phyloP scores from a whole-genome alignment of 768 basidiomycete genomes.

The Floccularia luteovirens region DNA sequence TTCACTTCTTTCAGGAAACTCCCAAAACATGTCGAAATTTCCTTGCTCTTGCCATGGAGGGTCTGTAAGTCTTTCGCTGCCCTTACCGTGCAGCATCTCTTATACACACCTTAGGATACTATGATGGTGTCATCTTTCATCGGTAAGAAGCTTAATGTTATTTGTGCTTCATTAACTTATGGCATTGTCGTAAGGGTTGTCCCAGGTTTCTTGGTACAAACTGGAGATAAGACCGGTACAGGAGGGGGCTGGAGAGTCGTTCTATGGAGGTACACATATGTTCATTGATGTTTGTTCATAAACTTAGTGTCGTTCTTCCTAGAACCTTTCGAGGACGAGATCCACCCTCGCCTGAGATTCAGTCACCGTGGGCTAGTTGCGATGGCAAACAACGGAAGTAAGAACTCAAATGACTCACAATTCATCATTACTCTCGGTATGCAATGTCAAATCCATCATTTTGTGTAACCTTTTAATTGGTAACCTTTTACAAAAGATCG shows the following conservation, averaged over 20 bases:
- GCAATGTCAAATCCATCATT: conserved; percentile 4
- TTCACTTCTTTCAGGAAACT: conserved; percentile 56
- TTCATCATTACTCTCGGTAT: conserved; percentile 91
- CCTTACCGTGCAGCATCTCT: conserved; percentile 7
- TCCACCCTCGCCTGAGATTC: conserved; percentile 86
- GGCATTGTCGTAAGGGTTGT: conserved; percentile 48
- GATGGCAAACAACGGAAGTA: conserved; percentile 88
- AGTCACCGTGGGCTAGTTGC: conserved; percentile 86
- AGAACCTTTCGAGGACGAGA: conserved; percentile 94
- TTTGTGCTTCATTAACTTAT: neutral
- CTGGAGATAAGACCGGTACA: conserved; percentile 88
- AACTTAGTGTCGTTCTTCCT: neutral
- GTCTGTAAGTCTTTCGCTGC: conserved; percentile 37
- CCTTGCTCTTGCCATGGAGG: conserved; percentile 83
- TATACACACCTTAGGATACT: conserved; percentile 64
- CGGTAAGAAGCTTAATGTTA: conserved; percentile 36
- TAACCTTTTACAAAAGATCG: conserved; percentile 42
- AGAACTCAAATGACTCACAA: conserved; percentile 89
- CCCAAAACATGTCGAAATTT: conserved; percentile 94
- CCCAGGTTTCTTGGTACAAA: conserved; percentile 89
- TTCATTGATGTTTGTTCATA: neutral
- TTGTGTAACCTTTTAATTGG: neutral
- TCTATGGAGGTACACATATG: conserved; percentile 67
- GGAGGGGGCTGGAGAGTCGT: conserved; percentile 91
- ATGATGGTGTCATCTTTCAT: conserved; percentile 93